Percentiles rank a stretch among this genome's conserved stretches.
Evolutionary conservation across 2,329 filamentous ascomycete species (phyloP).

Genomic region (Phoma sp.): DNA sequence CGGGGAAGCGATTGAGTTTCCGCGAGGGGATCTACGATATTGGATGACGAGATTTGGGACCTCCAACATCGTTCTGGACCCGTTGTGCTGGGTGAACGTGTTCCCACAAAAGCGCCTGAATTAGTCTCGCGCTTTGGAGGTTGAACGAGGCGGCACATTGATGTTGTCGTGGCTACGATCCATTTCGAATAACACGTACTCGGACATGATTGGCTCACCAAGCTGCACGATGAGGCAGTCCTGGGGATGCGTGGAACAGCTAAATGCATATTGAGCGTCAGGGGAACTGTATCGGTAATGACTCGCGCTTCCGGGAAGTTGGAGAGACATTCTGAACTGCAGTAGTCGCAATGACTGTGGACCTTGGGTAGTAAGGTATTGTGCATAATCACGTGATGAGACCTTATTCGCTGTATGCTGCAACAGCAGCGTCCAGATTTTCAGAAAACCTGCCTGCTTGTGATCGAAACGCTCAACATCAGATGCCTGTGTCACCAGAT

Average conservation of each 20-base stretch:
- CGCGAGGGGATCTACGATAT: constrained; percentile 15
- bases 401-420: background rate
- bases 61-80: constrained; percentile 5
- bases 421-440: background rate
- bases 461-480: background rate
- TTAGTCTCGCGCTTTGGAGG: background rate
- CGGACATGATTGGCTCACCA: constrained; percentile 33
- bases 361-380: no score
- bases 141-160: constrained; percentile 14
- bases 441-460: background rate
- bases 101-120: constrained; percentile 4
- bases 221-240: constrained; percentile 21
- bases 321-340: no score
- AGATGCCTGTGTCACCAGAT: constrained; percentile 10
- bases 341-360: no score
- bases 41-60: constrained; percentile 13
- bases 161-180: constrained; percentile 29
- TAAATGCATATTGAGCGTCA: constrained; percentile 6
- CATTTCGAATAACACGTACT: constrained; percentile 37
- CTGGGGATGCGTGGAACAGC: constrained; percentile 2
- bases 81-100: constrained; percentile 14
- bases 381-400: constrained; percentile 1
- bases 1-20: constrained; percentile 9
- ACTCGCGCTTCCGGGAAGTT: no score
- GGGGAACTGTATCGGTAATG: background rate